Conservation (phyloP, 495 filamentous ascomycete genomes). For the Talaromyces nanjingensis region DNA sequence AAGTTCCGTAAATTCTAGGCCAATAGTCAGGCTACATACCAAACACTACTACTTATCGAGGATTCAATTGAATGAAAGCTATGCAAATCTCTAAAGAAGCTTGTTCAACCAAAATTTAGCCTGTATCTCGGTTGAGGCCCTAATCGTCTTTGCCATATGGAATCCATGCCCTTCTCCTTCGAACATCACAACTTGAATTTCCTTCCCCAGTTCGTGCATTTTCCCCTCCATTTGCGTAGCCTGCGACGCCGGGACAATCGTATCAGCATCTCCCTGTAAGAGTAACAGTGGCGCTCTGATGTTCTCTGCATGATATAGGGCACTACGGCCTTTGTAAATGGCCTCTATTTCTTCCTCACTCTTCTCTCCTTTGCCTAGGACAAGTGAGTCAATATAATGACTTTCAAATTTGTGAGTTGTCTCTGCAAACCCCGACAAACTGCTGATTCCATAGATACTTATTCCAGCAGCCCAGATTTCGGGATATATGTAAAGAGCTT, state of each 20-base stretch:
- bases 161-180: conserved; percentile 42
- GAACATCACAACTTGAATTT: conserved; percentile 37
- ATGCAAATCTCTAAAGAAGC: conserved; percentile 2
- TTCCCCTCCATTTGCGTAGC: conserved; percentile 33
- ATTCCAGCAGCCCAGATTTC: conserved; percentile 33
- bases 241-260: conserved; percentile 41
- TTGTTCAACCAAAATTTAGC: neutral
- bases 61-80: neutral
- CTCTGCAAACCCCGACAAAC: conserved; percentile 29
- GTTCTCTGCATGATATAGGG: conserved; percentile 34
- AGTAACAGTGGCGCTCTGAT: conserved; percentile 40
- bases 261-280: conserved; percentile 40
- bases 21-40: neutral
- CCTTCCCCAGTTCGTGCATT: conserved; percentile 27
- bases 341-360: conserved; percentile 27
- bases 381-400: conserved; percentile 29
- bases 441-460: conserved; percentile 38
- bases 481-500: conserved; percentile 25
- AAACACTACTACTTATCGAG: neutral
- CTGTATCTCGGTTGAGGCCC: neutral
- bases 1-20: neutral
- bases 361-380: neutral
- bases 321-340: conserved; percentile 32
- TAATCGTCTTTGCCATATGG: conserved; percentile 2
- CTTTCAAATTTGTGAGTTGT: conserved; percentile 48